A percentile compares a stretch with the other conserved stretches of the same genome.
These are phyloP conservation scores for Mariannaea sp. DNA, from an alignment of 2,329 filamentous ascomycete genomes.

Conservation along the genomic window DNA sequence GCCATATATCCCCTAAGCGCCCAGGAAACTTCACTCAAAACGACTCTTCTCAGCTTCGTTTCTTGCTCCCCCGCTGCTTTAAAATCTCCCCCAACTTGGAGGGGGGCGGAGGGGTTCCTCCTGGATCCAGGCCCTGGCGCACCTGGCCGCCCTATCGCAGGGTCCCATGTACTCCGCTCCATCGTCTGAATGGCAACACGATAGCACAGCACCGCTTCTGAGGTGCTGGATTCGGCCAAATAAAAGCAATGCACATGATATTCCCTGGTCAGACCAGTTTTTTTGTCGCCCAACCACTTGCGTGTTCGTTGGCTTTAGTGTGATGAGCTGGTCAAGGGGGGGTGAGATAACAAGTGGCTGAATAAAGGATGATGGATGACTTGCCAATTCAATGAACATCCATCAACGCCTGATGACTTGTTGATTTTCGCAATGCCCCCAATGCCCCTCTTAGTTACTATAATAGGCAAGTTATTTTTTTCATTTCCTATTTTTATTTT, in stretches of 20 bases:
- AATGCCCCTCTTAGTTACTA: no score
- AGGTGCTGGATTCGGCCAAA: neutral
- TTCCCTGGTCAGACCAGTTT: slow-evolving; percentile 15
- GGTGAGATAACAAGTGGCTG: neutral
- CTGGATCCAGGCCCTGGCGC: neutral
- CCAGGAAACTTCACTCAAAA: no score
- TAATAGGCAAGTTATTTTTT: no score
- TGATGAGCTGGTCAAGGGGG: neutral
- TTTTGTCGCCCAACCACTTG: neutral
- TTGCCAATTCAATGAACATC: slow-evolving; percentile 2
- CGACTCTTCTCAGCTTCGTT: neutral
- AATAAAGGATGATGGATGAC: neutral
- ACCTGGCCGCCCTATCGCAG: neutral
- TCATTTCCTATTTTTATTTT: no score
- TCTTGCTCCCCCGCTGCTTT: neutral
- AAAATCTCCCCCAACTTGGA: neutral
- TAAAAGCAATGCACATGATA: neutral
- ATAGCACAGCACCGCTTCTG: slow-evolving; percentile 3
- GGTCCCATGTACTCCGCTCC: neutral
- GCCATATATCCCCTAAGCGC: no score
- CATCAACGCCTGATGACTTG: neutral
- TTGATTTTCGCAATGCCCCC: neutral
- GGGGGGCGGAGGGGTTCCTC: neutral
- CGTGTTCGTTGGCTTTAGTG: neutral
- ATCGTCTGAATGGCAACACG: neutral